A percentile compares a stretch with the other conserved stretches of the same genome.
phyloP scores from a whole-genome alignment of 345 rosid species.

The Arabis hirsuta region DNA sequence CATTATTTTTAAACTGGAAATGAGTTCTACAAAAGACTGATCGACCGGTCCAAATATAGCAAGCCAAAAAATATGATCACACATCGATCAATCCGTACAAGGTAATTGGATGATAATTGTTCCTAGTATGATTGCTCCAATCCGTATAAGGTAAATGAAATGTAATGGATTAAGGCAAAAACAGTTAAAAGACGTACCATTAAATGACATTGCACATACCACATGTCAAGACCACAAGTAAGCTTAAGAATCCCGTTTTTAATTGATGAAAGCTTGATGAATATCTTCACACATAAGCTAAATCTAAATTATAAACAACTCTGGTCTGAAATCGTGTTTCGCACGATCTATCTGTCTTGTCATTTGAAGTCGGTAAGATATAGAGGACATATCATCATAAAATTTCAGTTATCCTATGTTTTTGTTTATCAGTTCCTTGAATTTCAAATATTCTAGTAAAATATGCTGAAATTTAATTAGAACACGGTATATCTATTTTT shows the following conservation, averaged over 20 bases:
- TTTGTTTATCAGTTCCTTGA: neutral
- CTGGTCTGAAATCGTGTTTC: slow-evolving; percentile 35
- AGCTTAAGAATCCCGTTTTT: slow-evolving; percentile 3
- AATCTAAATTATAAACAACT: slow-evolving; percentile 3
- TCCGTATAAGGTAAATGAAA: too few species aligned
- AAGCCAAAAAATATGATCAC: too few species aligned
- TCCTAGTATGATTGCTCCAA: too few species aligned
- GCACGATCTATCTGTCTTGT: slow-evolving; percentile 30
- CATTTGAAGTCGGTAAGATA: slow-evolving; percentile 22
- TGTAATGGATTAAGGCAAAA: neutral
- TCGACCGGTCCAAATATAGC: too few species aligned
- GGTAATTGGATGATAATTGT: too few species aligned
- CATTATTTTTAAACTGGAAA: too few species aligned
- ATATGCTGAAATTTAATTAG: neutral
- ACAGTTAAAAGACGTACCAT: slow-evolving; percentile 4
- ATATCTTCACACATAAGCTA: slow-evolving; percentile 28
- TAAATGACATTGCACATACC: slow-evolving; percentile 24
- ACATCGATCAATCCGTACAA: too few species aligned
- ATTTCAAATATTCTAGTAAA: neutral
- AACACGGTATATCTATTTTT: neutral
- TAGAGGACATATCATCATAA: neutral
- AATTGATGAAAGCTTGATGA: slow-evolving; percentile 17
- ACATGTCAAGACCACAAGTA: slow-evolving; percentile 29
- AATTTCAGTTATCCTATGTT: neutral
- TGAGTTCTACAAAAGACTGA: too few species aligned